Conservation (phyloP, 225 moss, liverwort and hornwort species). For the Straminergon stramineum region DNA sequence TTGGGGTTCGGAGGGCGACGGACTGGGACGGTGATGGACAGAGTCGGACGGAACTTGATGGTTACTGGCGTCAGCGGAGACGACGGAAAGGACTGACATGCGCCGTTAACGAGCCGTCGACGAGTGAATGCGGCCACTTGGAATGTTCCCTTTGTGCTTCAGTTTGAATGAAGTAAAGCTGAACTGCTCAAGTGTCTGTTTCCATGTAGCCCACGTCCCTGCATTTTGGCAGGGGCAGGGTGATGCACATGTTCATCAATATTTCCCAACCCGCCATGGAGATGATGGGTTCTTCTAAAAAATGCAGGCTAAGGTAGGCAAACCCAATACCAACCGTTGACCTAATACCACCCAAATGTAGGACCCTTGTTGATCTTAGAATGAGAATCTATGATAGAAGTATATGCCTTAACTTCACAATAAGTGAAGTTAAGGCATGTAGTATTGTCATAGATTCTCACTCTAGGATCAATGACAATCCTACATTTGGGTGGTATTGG, state of each 20-base stretch:
- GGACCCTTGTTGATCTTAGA: no score
- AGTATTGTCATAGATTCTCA: no score
- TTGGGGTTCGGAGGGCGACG: neutral
- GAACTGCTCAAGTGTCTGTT: neutral
- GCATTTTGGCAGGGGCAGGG: neutral
- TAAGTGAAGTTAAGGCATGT: no score
- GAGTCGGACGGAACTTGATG: neutral
- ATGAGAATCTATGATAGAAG: no score
- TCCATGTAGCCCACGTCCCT: neutral
- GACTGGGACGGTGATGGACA: neutral
- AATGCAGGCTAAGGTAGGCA: accelerated
- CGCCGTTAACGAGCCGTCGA: neutral
- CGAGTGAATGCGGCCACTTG: neutral
- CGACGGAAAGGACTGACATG: neutral
- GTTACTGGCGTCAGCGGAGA: neutral
- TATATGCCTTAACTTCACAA: no score
- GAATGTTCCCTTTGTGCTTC: neutral
- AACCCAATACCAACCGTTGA: no score
- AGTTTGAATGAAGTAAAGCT: neutral
- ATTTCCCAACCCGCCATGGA: accelerated
- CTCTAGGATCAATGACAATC: no score
- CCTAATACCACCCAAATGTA: no score
- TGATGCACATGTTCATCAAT: neutral
- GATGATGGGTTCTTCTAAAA: neutral
- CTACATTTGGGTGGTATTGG: no score